Percentiles rank a stretch among this genome's conserved stretches.
These are phyloP conservation scores for Ophiostoma pallidulum DNA, from an alignment of 2,329 filamentous ascomycete species.

Conservation along the genomic window DNA sequence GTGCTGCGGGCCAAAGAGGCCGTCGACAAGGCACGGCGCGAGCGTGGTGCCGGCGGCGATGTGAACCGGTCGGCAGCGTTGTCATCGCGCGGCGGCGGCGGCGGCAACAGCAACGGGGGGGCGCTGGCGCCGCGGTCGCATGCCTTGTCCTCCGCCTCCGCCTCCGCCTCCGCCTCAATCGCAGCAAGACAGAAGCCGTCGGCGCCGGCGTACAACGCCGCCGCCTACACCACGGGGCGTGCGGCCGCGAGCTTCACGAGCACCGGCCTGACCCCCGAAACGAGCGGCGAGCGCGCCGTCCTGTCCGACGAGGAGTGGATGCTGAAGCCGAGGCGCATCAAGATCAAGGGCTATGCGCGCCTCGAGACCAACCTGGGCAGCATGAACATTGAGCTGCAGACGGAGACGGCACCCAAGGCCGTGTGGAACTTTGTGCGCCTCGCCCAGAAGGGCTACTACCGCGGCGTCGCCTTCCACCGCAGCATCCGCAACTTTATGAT, in stretches of 20 bases:
- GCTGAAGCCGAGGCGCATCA: conserved; percentile 81
- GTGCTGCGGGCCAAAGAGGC: conserved; percentile 86
- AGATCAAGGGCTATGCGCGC: conserved; percentile 84
- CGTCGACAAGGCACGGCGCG: conserved; percentile 78
- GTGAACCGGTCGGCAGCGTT: conserved; percentile 45
- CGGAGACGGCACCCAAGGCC: conserved; percentile 82
- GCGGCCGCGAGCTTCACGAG: conserved; percentile 93
- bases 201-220: conserved; percentile 72
- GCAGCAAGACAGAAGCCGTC: too few relatives aligned
- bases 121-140: too few relatives aligned
- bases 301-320: conserved; percentile 94
- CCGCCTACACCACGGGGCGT: conserved; percentile 78
- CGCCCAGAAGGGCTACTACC: conserved; percentile 84
- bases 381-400: conserved; percentile 79
- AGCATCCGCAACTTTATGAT: conserved; percentile 98
- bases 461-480: conserved; percentile 73
- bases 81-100: not conserved
- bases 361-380: conserved; percentile 78
- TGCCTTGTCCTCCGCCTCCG: too few relatives aligned
- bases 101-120: not conserved
- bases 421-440: conserved; percentile 96
- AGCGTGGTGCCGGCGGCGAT: conserved; percentile 54
- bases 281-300: conserved; percentile 74
- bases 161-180: not conserved
- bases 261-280: conserved; percentile 86